phyloP scores from a whole-genome alignment of 257 asterid genomes.

The Primulina tabacum region DNA sequence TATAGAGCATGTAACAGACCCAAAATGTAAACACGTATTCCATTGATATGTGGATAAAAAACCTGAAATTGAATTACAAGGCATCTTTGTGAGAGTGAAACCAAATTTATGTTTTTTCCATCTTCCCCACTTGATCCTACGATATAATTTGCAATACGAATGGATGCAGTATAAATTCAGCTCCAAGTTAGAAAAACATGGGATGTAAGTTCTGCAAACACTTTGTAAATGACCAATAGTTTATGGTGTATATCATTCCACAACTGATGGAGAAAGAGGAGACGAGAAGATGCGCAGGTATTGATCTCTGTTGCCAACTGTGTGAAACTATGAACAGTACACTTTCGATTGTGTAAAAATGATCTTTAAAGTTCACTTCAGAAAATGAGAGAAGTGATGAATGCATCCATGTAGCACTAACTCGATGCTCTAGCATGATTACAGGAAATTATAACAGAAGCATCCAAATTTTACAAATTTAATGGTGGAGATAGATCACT shows the following conservation, averaged over 20 bases:
- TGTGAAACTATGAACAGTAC: background rate
- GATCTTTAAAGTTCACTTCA: background rate
- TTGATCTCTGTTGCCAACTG: too few species aligned
- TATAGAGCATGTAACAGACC: slow-evolving; percentile 87
- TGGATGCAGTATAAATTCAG: background rate
- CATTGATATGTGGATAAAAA: slow-evolving; percentile 79
- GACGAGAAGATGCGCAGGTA: background rate
- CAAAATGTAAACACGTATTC: slow-evolving; percentile 85
- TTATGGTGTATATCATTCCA: background rate
- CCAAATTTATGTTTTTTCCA: background rate
- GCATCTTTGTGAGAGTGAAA: slow-evolving; percentile 12
- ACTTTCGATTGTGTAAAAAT: background rate
- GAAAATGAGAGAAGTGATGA: background rate
- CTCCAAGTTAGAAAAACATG: background rate
- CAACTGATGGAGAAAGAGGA: background rate
- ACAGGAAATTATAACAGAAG: background rate
- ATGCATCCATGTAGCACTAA: background rate
- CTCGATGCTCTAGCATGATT: background rate
- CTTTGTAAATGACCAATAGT: background rate
- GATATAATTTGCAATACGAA: background rate
- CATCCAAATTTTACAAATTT: background rate
- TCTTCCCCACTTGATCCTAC: background rate
- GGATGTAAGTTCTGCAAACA: background rate
- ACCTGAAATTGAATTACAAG: slow-evolving; percentile 52
- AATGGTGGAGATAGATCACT: background rate